A percentile compares a stretch with the other conserved stretches of the same genome.
Evolutionary conservation across 2,329 filamentous ascomycete species (phyloP).

Genomic region (Beauveria bassiana): DNA sequence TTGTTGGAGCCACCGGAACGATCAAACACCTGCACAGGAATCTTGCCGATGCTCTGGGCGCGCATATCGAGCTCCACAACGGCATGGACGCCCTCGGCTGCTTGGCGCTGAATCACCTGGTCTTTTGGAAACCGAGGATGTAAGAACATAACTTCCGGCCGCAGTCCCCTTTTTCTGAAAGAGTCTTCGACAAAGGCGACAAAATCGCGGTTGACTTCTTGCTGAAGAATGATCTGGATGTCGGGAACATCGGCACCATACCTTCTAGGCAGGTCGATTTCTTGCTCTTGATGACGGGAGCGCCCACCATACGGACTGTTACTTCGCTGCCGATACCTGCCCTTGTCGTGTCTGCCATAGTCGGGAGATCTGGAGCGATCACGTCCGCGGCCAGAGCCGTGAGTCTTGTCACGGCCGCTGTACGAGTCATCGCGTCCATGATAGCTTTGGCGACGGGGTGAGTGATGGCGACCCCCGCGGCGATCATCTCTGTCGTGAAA

Average conservation of each 20-base stretch:
- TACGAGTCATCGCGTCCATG: constrained; percentile 58
- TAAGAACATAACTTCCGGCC: constrained; percentile 71
- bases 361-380: constrained; percentile 63
- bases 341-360: constrained; percentile 34
- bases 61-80: constrained; percentile 68
- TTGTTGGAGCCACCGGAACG: constrained; percentile 65
- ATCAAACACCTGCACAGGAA: constrained; percentile 80
- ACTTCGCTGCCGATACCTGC: constrained; percentile 59
- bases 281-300: constrained; percentile 38
- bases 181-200: constrained; percentile 73
- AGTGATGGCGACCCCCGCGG: constrained; percentile 52
- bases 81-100: constrained; percentile 80
- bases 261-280: constrained; percentile 66
- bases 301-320: constrained; percentile 52
- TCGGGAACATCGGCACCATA: constrained; percentile 74
- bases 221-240: constrained; percentile 76
- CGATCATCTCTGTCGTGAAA: constrained; percentile 54
- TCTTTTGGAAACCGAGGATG: constrained; percentile 69
- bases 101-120: constrained; percentile 75
- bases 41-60: constrained; percentile 63
- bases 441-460: constrained; percentile 47
- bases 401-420: constrained; percentile 39
- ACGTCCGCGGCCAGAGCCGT: constrained; percentile 37
- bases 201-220: constrained; percentile 72
- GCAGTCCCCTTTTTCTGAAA: constrained; percentile 65